Conservation (phyloP, 306 rosid genomes). For the Cicer bijugum region DNA sequence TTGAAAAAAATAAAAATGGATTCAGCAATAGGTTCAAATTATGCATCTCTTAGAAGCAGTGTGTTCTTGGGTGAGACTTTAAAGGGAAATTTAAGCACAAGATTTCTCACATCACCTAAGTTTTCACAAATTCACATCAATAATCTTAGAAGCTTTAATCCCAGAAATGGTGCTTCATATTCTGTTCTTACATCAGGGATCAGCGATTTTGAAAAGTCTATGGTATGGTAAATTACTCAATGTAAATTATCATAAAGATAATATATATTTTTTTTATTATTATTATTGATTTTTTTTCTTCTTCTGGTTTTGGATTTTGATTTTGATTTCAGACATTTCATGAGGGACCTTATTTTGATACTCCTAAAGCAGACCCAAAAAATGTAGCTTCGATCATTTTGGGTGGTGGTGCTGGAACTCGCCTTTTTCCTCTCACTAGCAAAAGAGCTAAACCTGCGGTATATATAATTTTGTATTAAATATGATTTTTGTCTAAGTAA, state of each 20-base stretch:
- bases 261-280: not conserved
- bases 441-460: constrained; percentile 87
- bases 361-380: constrained; percentile 69
- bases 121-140: constrained; percentile 33
- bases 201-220: constrained; percentile 47
- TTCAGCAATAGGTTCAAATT: constrained; percentile 57
- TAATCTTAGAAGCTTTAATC: constrained; percentile 44
- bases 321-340: constrained; percentile 54
- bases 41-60: constrained; percentile 50
- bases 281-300: not conserved
- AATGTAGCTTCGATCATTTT: constrained; percentile 83
- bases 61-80: constrained; percentile 63
- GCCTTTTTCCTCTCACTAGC: constrained; percentile 86
- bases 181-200: constrained; percentile 67
- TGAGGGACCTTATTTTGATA: constrained; percentile 53
- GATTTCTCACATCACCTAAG: constrained; percentile 49
- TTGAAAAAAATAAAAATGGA: not conserved
- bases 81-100: constrained; percentile 45
- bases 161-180: constrained; percentile 44
- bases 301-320: not conserved
- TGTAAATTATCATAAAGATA: not conserved
- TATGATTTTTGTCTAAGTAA: no score
- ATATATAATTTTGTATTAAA: no score
- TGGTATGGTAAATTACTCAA: constrained; percentile 48
- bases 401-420: constrained; percentile 98